These are phyloP conservation scores for Calonectria pteridis DNA, from an alignment of 2,329 filamentous ascomycete genomes.

Conservation along the genomic window DNA sequence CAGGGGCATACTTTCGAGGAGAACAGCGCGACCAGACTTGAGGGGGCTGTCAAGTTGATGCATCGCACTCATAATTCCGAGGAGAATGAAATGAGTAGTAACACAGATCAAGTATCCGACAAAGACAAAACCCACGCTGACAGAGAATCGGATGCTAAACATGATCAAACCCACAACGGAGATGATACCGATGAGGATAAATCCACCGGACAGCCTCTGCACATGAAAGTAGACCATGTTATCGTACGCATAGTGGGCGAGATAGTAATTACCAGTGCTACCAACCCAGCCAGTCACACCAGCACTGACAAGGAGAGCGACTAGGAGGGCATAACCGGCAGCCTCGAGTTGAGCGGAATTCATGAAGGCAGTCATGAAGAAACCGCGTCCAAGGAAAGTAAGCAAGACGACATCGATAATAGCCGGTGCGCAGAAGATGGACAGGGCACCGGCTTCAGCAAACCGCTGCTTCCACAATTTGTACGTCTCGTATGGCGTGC, in stretches of 20 bases:
- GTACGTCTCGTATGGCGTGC: constrained; percentile 25
- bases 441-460: constrained; percentile 32
- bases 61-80: constrained; percentile 37
- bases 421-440: constrained; percentile 35
- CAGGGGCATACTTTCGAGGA: constrained; percentile 30
- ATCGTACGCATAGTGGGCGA: constrained; percentile 36
- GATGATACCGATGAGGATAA: constrained; percentile 24
- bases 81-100: constrained; percentile 34
- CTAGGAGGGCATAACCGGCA: constrained; percentile 32
- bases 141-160: constrained; percentile 27
- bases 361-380: constrained; percentile 38
- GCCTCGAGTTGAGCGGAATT: constrained; percentile 23
- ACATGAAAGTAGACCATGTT: constrained; percentile 38
- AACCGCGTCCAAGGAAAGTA: constrained; percentile 33
- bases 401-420: constrained; percentile 33
- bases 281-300: constrained; percentile 38
- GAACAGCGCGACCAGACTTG: constrained; percentile 23
- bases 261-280: constrained; percentile 32
- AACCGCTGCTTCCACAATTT: constrained; percentile 34
- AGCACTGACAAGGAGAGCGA: constrained; percentile 30
- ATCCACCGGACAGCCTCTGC: constrained; percentile 32
- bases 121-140: constrained; percentile 30
- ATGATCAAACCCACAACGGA: constrained; percentile 25
- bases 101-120: constrained; percentile 30
- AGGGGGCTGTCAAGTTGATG: constrained; percentile 31